Evolutionary conservation across 148 eudicot species (phyloP).

Genomic region (Amaranthus palmeri): DNA sequence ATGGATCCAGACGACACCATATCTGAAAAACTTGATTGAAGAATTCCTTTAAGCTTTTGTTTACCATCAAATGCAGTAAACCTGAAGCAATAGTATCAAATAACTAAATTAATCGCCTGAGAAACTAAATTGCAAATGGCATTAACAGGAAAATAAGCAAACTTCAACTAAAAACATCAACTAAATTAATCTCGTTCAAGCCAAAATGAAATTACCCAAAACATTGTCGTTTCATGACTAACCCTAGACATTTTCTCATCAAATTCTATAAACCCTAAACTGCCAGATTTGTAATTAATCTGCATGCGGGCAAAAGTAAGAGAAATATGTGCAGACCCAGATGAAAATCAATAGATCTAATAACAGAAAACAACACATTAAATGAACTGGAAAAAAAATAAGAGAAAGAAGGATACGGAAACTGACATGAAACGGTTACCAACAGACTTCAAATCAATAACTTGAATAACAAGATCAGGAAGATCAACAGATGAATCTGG

Average conservation of each 20-base stretch:
- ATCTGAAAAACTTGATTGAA: slow-evolving; percentile 61
- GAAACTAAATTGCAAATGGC: no score
- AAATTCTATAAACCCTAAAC: neutral
- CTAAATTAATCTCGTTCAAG: neutral
- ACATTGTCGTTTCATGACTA: neutral
- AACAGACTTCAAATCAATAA: slow-evolving; percentile 60
- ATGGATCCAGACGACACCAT: slow-evolving; percentile 68
- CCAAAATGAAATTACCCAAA: neutral
- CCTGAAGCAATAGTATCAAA: slow-evolving; percentile 30
- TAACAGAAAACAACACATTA: neutral
- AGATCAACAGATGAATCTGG: slow-evolving; percentile 55
- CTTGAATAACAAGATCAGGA: slow-evolving; percentile 64
- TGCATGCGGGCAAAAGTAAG: no score
- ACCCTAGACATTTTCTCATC: neutral
- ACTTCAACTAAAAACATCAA: neutral
- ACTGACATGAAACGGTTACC: slow-evolving; percentile 61
- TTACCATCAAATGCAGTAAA: slow-evolving; percentile 83
- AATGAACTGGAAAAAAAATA: neutral
- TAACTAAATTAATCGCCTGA: neutral
- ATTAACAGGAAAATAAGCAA: neutral
- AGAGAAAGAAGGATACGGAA: neutral
- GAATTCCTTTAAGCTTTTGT: slow-evolving; percentile 57
- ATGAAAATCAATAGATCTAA: neutral
- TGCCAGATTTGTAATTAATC: neutral
- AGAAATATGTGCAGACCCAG: neutral